Base-by-base conservation (phyloP, 1,139 yeast genomes). In the Geotrichum citri-aurantii region DNA sequence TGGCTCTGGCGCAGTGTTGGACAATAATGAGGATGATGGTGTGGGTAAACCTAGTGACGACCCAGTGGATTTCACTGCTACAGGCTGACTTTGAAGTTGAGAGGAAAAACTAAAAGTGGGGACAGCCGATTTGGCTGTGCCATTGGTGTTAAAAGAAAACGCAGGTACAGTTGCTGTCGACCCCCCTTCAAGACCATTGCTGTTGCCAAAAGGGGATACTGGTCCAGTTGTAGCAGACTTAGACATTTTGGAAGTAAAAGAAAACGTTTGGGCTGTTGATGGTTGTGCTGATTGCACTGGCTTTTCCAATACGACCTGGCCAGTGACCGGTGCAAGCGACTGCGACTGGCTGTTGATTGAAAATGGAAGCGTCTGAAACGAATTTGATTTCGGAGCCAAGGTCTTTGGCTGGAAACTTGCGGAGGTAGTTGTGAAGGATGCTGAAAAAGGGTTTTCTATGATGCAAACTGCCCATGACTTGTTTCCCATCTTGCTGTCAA, bases 401-500 rank as follows among this genome's bases (percentile, higher is more conserved):
- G 44, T 2, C 21, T n/a, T 37, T n/a, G 21, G 2, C 17, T 37
- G 44, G 7, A 37, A 37, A 3, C 44, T 19, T 2, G 19, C 44
- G 4, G 44, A 37, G 10, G 19, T n/a, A 37, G 44, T 4, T 37
- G 44, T 8, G 21, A 37, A 37, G 7, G 44, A 37, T n/a, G 44
- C 44, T 37, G 44, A 37, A 37, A 17, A 37, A 5, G 44, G 44
- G 0, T 83, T 83, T 56, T 73, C 69, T 59, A 79, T 77, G 8
- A 82, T 69, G 50, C 78, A 67, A n/a, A 66, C 66, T 2, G 73
- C 72, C 53, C 66, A 58, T 1, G 68, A 56, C 48, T 60, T 58
- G 11, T 65, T 65, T 7, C 66, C 67, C n/a, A 83, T 70, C 66
- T 82, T 83, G 1, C 63, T 62, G 62, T 86, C 83, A 23, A 88